Evolutionary conservation across 495 filamentous ascomycete genomes (phyloP), one percentile per base, ranked within the genome.

Genomic region (Xylaria flabelliformis): DNA sequence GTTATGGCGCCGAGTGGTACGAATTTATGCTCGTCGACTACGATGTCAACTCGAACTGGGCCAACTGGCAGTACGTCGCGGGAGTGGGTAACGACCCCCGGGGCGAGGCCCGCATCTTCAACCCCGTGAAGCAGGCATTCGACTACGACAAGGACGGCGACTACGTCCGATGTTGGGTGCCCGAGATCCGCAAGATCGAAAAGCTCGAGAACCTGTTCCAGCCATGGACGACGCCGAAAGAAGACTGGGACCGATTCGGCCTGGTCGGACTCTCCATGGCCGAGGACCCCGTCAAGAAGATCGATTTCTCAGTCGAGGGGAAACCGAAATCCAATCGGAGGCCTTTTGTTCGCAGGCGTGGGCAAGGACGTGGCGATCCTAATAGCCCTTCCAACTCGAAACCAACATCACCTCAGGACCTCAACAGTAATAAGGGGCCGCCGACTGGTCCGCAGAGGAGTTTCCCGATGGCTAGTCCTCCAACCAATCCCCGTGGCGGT

Each of bases 1-100:
- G 91, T 9, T 81, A 92, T 32, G 92, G 92, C 5, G 91, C 90
- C 4, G 92, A 94, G 78, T 94, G 91, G 91, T 93, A 93, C 77
- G 92, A 93, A 77, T 85, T 83, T 72, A 75, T 90, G 69, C 85
- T 93, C 13, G 82, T 89, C 41, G 92, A 93, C 75, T 93, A 93
- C 77, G 92, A 94, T 73, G 82, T 91, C 13, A 86, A 85, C 44
- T 89, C 84, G 59, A 93, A 94, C 76, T 94, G 90, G 91, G 89
- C 89, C 48, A 93, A 92, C 74, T 94, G 91, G 92, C 90, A 92
- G 80, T 93, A 93, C 74, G 86, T 88, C 9, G 85, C 90, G 0
- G 91, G 92, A 8, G 91, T 93, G 0, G 92, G 92, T 26, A 93
- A 93, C 76, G 91, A 93, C 75, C 92, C 91, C 0, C 77, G 90